A percentile compares a stretch with the other conserved stretches of the same genome.
Conservation (phyloP, 2,329 filamentous ascomycete species). For the Fusarium odoratissimum region DNA sequence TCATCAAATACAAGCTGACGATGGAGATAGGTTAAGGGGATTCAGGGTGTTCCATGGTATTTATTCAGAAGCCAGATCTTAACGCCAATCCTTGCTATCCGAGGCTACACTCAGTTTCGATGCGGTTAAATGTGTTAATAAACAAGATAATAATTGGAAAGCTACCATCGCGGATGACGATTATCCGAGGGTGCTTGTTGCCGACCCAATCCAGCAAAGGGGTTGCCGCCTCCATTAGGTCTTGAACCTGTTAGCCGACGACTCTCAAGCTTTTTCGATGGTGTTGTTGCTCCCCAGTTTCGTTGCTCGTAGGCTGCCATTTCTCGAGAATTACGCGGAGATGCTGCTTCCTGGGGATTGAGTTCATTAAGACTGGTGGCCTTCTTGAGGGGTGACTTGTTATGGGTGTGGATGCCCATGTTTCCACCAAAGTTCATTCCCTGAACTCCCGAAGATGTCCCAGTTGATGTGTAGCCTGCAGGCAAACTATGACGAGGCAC, state of each 20-base stretch:
- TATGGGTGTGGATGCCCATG: slow-evolving; percentile 82
- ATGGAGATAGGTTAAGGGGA: neutral
- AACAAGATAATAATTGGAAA: slow-evolving; percentile 1
- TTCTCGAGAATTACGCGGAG: slow-evolving; percentile 70
- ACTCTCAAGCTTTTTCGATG: slow-evolving; percentile 52
- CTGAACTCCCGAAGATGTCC: slow-evolving; percentile 43
- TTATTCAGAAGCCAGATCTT: slow-evolving; percentile 24
- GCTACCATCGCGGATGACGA: slow-evolving; percentile 53
- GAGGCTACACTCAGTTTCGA: neutral
- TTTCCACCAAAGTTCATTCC: slow-evolving; percentile 71
- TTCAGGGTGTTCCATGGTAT: slow-evolving; percentile 1
- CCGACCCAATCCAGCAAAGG: slow-evolving; percentile 54
- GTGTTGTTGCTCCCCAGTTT: slow-evolving; percentile 54
- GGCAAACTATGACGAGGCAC: slow-evolving; percentile 52
- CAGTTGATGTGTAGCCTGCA: slow-evolving; percentile 46
- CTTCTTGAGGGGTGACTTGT: slow-evolving; percentile 86
- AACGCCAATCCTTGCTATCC: slow-evolving; percentile 30
- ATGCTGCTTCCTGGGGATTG: slow-evolving; percentile 53
- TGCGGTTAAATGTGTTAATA: slow-evolving; percentile 1
- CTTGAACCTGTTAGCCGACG: slow-evolving; percentile 44
- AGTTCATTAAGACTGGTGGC: slow-evolving; percentile 72
- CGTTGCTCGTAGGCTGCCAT: slow-evolving; percentile 70
- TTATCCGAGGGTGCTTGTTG: slow-evolving; percentile 55
- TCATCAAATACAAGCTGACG: neutral
- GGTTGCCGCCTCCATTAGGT: slow-evolving; percentile 48